Evolutionary conservation across 2,329 filamentous ascomycete genomes (phyloP), one percentile per base, ranked within the genome.

Genomic region (Bipolaris zeicola): DNA sequence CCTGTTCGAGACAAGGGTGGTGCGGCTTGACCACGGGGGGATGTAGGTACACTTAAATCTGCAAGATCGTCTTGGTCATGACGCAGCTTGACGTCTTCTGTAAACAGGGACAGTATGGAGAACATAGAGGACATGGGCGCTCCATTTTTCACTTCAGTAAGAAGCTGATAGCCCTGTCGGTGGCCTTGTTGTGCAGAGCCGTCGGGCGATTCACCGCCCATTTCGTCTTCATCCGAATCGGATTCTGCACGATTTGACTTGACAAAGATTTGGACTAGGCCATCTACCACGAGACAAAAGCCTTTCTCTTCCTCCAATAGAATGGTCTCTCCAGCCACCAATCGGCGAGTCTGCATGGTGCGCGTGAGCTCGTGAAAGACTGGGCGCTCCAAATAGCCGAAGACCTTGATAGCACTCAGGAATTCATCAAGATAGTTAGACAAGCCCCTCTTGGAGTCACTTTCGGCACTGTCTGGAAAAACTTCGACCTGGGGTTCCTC

Each of bases 401-500:
- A 99, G 55, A 99, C 95, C 77, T 98, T 99, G 80, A 99, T 99
- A 28, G 96, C 95, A 73, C 93, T 98, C 20, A 99, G 81, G 68
- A 99, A 99, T 75, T 99, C 96, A 77, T 99, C 95, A 24, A 99
- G 83, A 67, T 99, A 99, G 73, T 93, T 99, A n/a, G 92, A 88
- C 42, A 99, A 81, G 0, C 94, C 95, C 0, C 92, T 88, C 76
- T 99, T 99, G 28, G 87, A 88, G 61, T 93, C 92, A 47, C 90
- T 90, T 65, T 96, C 94, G 69, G 96, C 91, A 3, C 90, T 89
- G 69, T 98, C 94, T 3, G 95, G 93, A 72, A 98, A 98, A 11
- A 99, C 82, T 69, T 98, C 96, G 72, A 99, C 86, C 66, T 96
- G 91, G 0, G 95, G 92, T 77, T 98, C 94, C 78, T 98, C 96